Base-by-base conservation (phyloP, 345 rosid genomes). In the Ceriops tagal region DNA sequence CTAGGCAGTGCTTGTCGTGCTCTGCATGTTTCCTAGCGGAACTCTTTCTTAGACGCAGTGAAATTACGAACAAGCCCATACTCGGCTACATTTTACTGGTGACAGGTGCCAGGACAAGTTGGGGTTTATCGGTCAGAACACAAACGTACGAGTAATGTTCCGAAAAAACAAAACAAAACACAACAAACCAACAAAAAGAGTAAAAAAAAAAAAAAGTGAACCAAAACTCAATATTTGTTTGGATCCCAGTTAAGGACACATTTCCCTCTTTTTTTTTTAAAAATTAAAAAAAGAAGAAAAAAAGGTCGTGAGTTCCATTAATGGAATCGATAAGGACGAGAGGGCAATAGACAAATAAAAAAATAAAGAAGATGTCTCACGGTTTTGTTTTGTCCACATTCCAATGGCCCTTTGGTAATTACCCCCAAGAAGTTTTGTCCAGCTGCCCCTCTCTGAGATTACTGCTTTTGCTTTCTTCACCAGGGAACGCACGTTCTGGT, bases 1-100 rank as follows among this genome's bases (percentile, higher is more conserved):
- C 88, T 73, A 61, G 81, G 84, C 83, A 85, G 87, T 87, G 84
- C 81, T 75, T 82, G 91, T 85, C 89, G 1, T 30, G 30, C 26
- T 37, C 24, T 20, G 47, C 73, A 66, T 58, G 9, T 63, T 69
- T 63, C 62, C 59, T 18, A 26, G 63, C 21, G 66, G 16, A 51
- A 46, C 37, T 5, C 34, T 56, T 1, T 13, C 47, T 43, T 3
- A 18, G 4, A 43, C 47, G 13, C 11, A 26, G 16, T 22, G 24
- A 55, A 22, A 6, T 55, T 55, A 22, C 3, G 11, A 18, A 10
- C 13, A 22, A 13, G 6, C 18, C n/a, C 27, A 28, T 24, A 4
- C 7, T 0, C 13, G 5, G 16, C 18, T 67, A 13, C 18, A 3
- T 20, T 31, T 43, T 0, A 43, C 49, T 1, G 5, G 4, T 3